These are phyloP conservation scores for Aspergillus bombycis DNA, from an alignment of 2,329 filamentous ascomycete genomes.

Conservation along the genomic window DNA sequence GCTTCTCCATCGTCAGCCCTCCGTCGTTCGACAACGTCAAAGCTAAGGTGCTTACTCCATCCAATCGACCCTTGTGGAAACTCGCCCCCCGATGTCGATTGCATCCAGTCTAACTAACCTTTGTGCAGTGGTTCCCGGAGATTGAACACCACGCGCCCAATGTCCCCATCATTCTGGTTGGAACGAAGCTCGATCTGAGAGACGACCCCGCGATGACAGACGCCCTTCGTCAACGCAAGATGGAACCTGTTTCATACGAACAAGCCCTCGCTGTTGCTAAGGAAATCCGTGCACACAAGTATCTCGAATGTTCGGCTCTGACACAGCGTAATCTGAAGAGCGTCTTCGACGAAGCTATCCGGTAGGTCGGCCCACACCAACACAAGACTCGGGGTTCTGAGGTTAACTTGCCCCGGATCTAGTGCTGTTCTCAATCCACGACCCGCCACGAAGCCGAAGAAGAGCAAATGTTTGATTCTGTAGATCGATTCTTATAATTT, in stretches of 20 bases:
- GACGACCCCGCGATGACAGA: conserved; percentile 84
- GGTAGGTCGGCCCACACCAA: conserved; percentile 61
- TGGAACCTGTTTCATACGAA: conserved; percentile 96
- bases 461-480: conserved; percentile 51
- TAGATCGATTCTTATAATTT: conserved; percentile 33
- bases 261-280: conserved; percentile 86
- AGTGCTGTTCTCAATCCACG: conserved; percentile 55
- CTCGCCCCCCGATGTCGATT: neutral
- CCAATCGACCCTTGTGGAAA: neutral
- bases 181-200: conserved; percentile 93
- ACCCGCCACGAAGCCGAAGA: conserved; percentile 49
- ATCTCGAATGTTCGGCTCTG: conserved; percentile 94
- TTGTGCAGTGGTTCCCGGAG: conserved; percentile 85
- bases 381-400: neutral
- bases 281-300: conserved; percentile 95
- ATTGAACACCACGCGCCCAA: conserved; percentile 95
- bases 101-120: conserved; percentile 14
- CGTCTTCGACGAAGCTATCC: conserved; percentile 97
- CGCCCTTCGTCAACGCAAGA: conserved; percentile 83
- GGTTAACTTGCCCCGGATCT: neutral
- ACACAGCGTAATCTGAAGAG: conserved; percentile 98
- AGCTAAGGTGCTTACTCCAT: conserved; percentile 73
- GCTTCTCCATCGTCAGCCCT: conserved; percentile 97
- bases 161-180: conserved; percentile 94
- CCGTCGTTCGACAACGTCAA: conserved; percentile 99